Percentiles rank a stretch among this genome's conserved stretches.
phyloP scores from a whole-genome alignment of 1,139 yeast species.

The Lodderomyces oxycetoniae region DNA sequence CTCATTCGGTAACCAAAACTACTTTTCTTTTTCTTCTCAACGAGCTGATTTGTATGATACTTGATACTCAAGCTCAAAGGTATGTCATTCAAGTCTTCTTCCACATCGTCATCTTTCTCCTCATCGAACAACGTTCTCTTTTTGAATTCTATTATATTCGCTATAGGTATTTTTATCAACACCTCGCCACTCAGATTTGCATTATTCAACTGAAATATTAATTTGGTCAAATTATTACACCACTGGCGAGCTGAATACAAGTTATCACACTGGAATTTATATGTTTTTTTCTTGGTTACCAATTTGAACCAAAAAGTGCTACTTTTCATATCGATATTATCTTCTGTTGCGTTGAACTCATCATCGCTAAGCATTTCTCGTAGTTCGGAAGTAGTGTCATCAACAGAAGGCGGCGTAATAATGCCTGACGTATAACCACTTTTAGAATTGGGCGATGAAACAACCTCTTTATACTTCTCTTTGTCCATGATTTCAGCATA shows the following conservation, averaged over 20 bases:
- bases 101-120: slow-evolving; percentile 14
- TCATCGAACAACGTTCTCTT: slow-evolving; percentile 24
- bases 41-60: slow-evolving; percentile 14
- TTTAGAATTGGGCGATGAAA: slow-evolving; percentile 9
- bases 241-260: slow-evolving; percentile 70
- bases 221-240: slow-evolving; percentile 71
- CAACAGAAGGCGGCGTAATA: slow-evolving; percentile 12
- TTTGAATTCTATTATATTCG: slow-evolving; percentile 59
- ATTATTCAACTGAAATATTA: slow-evolving; percentile 59
- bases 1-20: slow-evolving; percentile 10
- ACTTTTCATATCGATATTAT: slow-evolving; percentile 21
- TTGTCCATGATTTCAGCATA: slow-evolving; percentile 51
- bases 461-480: slow-evolving; percentile 16
- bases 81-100: slow-evolving; percentile 12
- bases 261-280: slow-evolving; percentile 70
- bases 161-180: slow-evolving; percentile 69
- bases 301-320: slow-evolving; percentile 51
- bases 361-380: slow-evolving; percentile 23
- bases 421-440: slow-evolving; percentile 13
- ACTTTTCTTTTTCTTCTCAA: slow-evolving; percentile 8
- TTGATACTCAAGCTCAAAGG: slow-evolving; percentile 24
- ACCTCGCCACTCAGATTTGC: slow-evolving; percentile 71
- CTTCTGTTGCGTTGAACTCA: slow-evolving; percentile 21
- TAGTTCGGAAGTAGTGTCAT: slow-evolving; percentile 16
- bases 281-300: slow-evolving; percentile 52